Evolutionary conservation across 2,329 filamentous ascomycete genomes (phyloP), one percentile per base, ranked within the genome.

Genomic region (Endocalyx cinctus): DNA sequence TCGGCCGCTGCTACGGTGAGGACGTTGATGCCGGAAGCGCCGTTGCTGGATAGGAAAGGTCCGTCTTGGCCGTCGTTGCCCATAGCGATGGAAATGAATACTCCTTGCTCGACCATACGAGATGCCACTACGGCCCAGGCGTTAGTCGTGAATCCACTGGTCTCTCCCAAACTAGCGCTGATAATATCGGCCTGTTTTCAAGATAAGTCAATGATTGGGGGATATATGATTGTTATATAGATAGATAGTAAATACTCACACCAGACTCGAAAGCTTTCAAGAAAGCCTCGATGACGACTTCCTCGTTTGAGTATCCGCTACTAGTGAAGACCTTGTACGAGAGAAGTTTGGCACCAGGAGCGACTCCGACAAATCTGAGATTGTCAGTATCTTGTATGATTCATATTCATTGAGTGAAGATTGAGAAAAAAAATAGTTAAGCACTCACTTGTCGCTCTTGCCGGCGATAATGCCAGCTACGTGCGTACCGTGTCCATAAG

Each of bases 61-160:
- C 50, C 51, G 6, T 39, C 27, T 3, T 46, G 28, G 5, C 48
- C 48, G 5, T 43, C 42, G 19, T 50, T 51, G 2, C 48, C 48
- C 6, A 41, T 35, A 10, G 43, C 41, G 13, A 50, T 44, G 5
- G 40, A 30, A 17, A 55, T 45, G 7, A 54, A 40, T 4, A 55
- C 50, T 14, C 53, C 49, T 34, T 51, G 39, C 13, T 53, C 47
- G 15, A 66, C 64, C 25, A 69, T 53, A 5, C 62, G 56, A 17
- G 55, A 60, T 7, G 63, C 58, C 3, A 69, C 49, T 2, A 61
- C 43, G 2, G 64, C 63, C 65, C 60, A 67, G 6, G 63, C 61
- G 22, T 65, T 64, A 22, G 63, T 35, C 7, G 43, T 45, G 31
- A 47, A 50, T 3, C 45, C 45, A 17, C 39, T 38, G 18, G 34